phyloP scores from a whole-genome alignment of 2,329 filamentous ascomycete genomes.

The Clonostachys rhizophaga region DNA sequence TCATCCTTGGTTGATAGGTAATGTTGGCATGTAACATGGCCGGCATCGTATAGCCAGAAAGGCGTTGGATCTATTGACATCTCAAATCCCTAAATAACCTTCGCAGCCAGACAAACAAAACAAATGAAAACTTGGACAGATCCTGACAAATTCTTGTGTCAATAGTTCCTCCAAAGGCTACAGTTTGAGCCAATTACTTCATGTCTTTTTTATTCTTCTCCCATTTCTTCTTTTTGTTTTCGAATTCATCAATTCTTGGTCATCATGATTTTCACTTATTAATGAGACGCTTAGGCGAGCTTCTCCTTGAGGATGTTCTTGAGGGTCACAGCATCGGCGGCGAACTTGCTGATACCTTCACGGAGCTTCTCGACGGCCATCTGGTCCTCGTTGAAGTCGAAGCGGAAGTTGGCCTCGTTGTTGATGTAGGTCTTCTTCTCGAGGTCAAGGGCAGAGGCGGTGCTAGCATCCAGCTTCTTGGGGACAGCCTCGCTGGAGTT shows the following conservation, averaged over 20 bases:
- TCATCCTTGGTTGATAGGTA: too few species aligned
- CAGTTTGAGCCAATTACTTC: constrained; percentile 1
- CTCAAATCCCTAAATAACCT: too few species aligned
- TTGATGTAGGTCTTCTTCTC: constrained; percentile 88
- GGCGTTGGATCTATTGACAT: too few species aligned
- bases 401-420: constrained; percentile 88
- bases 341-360: constrained; percentile 99
- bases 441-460: constrained; percentile 66
- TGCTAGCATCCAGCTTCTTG: constrained; percentile 81
- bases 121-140: too few species aligned
- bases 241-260: background rate
- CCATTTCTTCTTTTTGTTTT: background rate
- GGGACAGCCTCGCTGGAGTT: constrained; percentile 79
- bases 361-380: constrained; percentile 99
- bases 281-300: constrained; percentile 25
- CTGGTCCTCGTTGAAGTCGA: constrained; percentile 99
- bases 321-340: constrained; percentile 88
- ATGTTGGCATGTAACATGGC: too few species aligned
- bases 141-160: too few species aligned
- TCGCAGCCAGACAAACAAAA: too few species aligned
- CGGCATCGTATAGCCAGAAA: too few species aligned
- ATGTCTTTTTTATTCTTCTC: background rate
- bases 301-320: constrained; percentile 90
- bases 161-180: too few species aligned
- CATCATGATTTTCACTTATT: background rate